These are phyloP conservation scores for Symbiodinium natans DNA, from an alignment of 73 alveolate genomes.

Conservation along the genomic window DNA sequence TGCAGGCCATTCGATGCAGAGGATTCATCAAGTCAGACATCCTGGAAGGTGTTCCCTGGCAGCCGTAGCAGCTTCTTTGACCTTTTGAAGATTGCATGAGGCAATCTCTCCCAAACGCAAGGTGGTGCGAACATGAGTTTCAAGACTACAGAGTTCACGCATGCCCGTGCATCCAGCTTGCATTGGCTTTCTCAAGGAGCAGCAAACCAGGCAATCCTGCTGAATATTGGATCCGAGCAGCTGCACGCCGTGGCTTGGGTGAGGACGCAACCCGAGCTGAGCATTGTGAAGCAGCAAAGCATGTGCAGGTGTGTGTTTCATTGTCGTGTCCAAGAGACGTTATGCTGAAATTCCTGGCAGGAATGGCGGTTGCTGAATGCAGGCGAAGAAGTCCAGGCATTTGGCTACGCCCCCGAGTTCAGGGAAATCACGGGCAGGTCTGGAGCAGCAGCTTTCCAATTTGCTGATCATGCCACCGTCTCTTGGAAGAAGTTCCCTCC, in stretches of 20 bases:
- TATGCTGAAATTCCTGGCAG: background rate
- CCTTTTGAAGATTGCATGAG: too few species aligned
- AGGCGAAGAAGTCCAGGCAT: slow-evolving; percentile 15
- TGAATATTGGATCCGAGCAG: slow-evolving; percentile 20
- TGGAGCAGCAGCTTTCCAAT: slow-evolving; percentile 6
- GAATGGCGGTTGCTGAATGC: slow-evolving; percentile 55
- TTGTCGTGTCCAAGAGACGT: too few species aligned
- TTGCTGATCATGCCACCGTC: slow-evolving; percentile 19
- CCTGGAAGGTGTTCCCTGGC: background rate
- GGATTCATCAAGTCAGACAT: background rate
- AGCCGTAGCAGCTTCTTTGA: background rate
- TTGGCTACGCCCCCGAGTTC: slow-evolving; percentile 19
- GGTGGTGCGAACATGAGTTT: background rate
- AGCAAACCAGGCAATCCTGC: background rate
- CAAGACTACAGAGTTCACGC: too few species aligned
- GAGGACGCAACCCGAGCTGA: background rate
- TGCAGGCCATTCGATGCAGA: slow-evolving; percentile 17
- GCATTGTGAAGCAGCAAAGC: background rate
- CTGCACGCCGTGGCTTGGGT: slow-evolving; percentile 22
- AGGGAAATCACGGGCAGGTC: background rate
- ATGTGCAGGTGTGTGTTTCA: too few species aligned
- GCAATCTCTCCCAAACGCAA: background rate
- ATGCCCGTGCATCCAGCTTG: too few species aligned
- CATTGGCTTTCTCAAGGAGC: background rate
- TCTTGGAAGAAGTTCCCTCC: slow-evolving; percentile 24